Conservation (phyloP, 768 basidiomycete genomes). For the Mycena latifolia region DNA sequence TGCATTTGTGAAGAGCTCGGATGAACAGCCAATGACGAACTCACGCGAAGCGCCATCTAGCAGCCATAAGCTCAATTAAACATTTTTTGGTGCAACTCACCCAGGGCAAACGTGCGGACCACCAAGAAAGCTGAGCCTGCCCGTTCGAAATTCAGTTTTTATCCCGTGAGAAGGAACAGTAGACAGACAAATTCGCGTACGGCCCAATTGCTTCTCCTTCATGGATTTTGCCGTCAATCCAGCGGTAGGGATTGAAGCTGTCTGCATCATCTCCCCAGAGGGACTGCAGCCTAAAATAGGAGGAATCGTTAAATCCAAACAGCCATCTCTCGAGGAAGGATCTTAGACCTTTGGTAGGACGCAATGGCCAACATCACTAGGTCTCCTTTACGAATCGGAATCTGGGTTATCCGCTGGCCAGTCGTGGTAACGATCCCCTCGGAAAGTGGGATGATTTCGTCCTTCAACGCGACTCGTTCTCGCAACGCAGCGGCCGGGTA, state of each 20-base stretch:
- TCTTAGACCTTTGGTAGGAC: slow-evolving; percentile 8
- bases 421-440: slow-evolving; percentile 9
- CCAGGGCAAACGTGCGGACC: slow-evolving; percentile 13
- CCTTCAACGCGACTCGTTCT: slow-evolving; percentile 12
- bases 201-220: slow-evolving; percentile 15
- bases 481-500: slow-evolving; percentile 10
- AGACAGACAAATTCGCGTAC: slow-evolving; percentile 14
- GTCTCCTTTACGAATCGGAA: slow-evolving; percentile 9
- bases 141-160: not conserved
- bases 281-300: slow-evolving; percentile 2
- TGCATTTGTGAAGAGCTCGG: not conserved
- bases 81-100: slow-evolving; percentile 10
- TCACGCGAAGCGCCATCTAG: slow-evolving; percentile 18
- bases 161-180: not conserved
- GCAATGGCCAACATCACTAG: slow-evolving; percentile 8
- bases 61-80: slow-evolving; percentile 3
- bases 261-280: slow-evolving; percentile 15
- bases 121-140: slow-evolving; percentile 14
- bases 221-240: slow-evolving; percentile 1
- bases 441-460: slow-evolving; percentile 3
- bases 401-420: slow-evolving; percentile 10
- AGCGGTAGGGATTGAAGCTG: slow-evolving; percentile 14
- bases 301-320: not conserved
- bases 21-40: not conserved
- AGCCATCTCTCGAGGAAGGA: not conserved